Evolutionary conservation across 306 rosid species (phyloP).

Genomic region (Ammopiptanthus mongolicus): DNA sequence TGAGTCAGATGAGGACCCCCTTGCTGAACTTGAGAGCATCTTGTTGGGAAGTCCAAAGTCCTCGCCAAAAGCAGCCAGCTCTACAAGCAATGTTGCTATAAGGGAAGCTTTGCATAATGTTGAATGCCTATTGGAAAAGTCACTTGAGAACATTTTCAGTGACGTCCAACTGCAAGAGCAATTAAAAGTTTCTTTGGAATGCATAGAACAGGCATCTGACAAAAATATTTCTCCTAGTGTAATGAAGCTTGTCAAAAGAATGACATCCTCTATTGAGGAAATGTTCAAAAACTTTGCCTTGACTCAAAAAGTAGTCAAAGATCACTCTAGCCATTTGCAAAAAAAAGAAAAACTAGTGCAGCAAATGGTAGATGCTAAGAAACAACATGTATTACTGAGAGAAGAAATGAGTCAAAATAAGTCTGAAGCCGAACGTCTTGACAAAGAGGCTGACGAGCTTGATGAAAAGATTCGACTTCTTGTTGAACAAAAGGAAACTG

Average conservation of each 20-base stretch:
- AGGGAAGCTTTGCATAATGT: constrained; percentile 5
- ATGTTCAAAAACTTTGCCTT: neutral
- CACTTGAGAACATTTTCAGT: neutral
- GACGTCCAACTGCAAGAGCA: constrained; percentile 5
- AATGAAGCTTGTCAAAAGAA: neutral
- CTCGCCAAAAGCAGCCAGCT: neutral
- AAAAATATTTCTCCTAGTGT: constrained; percentile 1
- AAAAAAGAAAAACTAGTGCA: constrained; percentile 3
- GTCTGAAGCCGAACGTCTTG: neutral
- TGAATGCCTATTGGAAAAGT: neutral
- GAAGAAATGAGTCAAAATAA: neutral
- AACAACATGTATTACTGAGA: neutral
- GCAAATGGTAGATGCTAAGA: neutral
- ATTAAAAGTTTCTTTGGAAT: neutral
- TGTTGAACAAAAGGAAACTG: neutral
- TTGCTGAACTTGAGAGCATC: constrained; percentile 20
- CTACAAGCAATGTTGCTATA: neutral
- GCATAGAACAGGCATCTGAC: neutral
- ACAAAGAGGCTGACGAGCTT: neutral
- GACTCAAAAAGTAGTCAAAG: constrained; percentile 17
- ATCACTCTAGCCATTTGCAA: neutral
- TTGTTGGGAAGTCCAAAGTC: neutral
- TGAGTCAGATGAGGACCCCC: constrained; percentile 2
- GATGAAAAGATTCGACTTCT: constrained; percentile 6
- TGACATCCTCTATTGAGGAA: neutral